Percentiles rank a stretch among this genome's conserved stretches.
Evolutionary conservation across 768 basidiomycete species (phyloP).

Genomic region (Agaricus bisporus): DNA sequence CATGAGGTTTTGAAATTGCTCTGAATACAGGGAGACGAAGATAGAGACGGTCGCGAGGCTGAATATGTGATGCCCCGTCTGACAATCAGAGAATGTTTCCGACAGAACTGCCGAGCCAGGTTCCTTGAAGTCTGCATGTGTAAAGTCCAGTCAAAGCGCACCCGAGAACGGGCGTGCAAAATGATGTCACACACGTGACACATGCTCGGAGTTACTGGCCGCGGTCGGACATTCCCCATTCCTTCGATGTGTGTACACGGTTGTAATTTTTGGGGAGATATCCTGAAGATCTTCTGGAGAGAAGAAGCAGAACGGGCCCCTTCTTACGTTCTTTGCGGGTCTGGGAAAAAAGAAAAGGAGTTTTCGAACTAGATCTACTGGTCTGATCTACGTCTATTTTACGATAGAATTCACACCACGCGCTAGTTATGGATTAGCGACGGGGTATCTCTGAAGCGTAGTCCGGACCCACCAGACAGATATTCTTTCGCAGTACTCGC

Average conservation of each 20-base stretch:
- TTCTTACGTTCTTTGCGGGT: no score
- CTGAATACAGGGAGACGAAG: background rate
- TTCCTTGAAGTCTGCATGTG: background rate
- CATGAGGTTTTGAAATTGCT: no score
- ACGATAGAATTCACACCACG: conserved; percentile 34
- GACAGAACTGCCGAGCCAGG: background rate
- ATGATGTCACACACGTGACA: conserved; percentile 3
- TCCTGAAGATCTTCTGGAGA: background rate
- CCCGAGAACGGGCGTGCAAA: background rate
- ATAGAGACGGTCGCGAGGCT: background rate
- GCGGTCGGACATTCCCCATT: no score
- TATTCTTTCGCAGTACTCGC: conserved; percentile 71
- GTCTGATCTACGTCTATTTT: conserved; percentile 21
- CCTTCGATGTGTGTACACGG: no score
- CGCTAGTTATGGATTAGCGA: conserved; percentile 19
- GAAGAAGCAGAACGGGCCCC: no score
- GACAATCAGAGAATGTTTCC: background rate
- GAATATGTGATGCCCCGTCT: background rate
- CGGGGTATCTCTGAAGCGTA: background rate
- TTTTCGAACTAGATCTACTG: background rate
- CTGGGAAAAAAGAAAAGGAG: background rate
- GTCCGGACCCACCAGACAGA: conserved; percentile 43
- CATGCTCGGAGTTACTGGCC: no score
- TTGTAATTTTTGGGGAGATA: no score
- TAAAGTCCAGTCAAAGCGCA: background rate